Evolutionary conservation across 768 basidiomycete genomes (phyloP).

Genomic region (Boletus pseudopeckii): DNA sequence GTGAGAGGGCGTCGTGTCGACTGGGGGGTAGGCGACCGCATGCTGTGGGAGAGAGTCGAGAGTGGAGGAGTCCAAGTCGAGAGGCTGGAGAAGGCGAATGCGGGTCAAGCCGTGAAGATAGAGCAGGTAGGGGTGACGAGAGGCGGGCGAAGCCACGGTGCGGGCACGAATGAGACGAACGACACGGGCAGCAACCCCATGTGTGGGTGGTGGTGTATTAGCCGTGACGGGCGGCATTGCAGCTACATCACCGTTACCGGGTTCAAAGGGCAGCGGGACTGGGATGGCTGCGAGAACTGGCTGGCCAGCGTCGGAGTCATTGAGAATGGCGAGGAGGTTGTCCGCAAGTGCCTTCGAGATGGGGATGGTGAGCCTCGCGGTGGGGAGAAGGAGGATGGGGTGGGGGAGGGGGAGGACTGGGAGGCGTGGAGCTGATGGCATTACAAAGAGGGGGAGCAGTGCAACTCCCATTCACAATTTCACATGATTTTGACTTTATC

Average conservation of each 20-base stretch:
- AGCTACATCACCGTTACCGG: constrained; percentile 4
- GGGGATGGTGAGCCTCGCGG: constrained; percentile 64
- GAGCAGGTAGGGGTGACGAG: constrained; percentile 61
- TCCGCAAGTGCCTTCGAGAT: constrained; percentile 61
- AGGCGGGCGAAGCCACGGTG: constrained; percentile 30
- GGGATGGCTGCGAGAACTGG: constrained; percentile 71
- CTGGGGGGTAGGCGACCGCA: constrained; percentile 45
- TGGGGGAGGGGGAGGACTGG: constrained; percentile 67
- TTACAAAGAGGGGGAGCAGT: neutral
- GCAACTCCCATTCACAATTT: neutral
- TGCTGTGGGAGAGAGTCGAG: constrained; percentile 36
- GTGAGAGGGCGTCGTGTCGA: constrained; percentile 42
- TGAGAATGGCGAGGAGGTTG: constrained; percentile 61
- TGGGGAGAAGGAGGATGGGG: constrained; percentile 74
- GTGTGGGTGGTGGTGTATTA: constrained; percentile 39
- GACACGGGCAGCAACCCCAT: constrained; percentile 70
- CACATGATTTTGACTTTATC: neutral
- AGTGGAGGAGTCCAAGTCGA: constrained; percentile 26
- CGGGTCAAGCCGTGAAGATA: constrained; percentile 72
- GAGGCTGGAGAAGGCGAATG: constrained; percentile 49
- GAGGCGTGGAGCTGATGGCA: constrained; percentile 41
- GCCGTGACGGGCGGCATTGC: neutral
- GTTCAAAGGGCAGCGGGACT: constrained; percentile 30
- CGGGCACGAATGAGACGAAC: constrained; percentile 66
- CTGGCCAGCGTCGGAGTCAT: constrained; percentile 59